Evolutionary conservation across 441 rosid genomes (phyloP).

Genomic region (Isatis lusitanica): DNA sequence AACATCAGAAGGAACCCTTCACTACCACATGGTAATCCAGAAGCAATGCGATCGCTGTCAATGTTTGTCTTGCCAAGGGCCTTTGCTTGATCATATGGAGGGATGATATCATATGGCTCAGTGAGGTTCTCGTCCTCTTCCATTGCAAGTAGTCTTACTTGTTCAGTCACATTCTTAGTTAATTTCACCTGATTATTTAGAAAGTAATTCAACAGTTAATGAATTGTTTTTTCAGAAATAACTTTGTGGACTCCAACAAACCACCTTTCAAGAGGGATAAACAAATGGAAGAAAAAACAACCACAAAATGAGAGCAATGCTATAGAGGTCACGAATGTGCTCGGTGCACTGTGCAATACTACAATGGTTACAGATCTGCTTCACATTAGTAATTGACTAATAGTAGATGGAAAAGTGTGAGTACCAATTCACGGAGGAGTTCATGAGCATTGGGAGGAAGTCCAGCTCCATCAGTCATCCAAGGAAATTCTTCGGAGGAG

Average conservation of each 20-base stretch:
- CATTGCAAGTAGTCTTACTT: slow-evolving; percentile 88
- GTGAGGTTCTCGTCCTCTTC: slow-evolving; percentile 95
- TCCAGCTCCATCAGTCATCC: slow-evolving; percentile 99
- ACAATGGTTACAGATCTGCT: slow-evolving; percentile 2
- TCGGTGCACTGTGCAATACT: background rate
- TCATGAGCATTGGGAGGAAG: slow-evolving; percentile 86
- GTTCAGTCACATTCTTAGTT: slow-evolving; percentile 91
- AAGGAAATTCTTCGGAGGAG: slow-evolving; percentile 66
- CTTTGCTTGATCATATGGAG: slow-evolving; percentile 99
- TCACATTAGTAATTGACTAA: slow-evolving; percentile 19
- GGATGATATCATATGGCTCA: slow-evolving; percentile 77
- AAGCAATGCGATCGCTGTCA: slow-evolving; percentile 95
- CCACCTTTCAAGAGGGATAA: background rate
- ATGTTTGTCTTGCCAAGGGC: slow-evolving; percentile 99
- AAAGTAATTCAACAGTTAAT: slow-evolving; percentile 17
- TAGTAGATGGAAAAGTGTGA: slow-evolving; percentile 4
- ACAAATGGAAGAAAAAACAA: background rate
- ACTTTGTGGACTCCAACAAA: background rate
- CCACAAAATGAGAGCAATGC: background rate
- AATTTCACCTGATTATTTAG: slow-evolving; percentile 57
- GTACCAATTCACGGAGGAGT: slow-evolving; percentile 85
- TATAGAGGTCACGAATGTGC: slow-evolving; percentile 1
- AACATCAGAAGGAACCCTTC: slow-evolving; percentile 99
- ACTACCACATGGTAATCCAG: slow-evolving; percentile 99
- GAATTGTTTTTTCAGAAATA: background rate